Conservation (phyloP, 179 eudicot species). For the Sideroxylon spinosum region DNA sequence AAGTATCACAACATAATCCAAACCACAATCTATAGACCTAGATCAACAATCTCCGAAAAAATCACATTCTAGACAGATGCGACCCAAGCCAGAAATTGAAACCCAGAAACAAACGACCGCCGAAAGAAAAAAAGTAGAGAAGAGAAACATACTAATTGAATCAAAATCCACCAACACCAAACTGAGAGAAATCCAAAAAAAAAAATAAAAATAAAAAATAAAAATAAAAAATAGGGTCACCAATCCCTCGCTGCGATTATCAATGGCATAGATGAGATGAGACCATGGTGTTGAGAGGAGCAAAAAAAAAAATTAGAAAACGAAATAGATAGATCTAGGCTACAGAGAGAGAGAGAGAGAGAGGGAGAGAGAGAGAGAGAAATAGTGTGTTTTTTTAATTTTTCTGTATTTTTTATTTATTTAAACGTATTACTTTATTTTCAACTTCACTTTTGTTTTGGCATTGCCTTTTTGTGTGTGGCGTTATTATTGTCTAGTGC, state of each 20-base stretch:
- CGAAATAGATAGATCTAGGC: neutral
- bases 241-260: neutral
- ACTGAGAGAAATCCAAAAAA: too few species aligned
- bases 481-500: too few species aligned
- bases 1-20: neutral
- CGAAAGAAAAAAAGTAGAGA: neutral
- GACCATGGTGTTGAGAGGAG: neutral
- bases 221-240: neutral
- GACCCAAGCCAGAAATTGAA: neutral
- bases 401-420: too few species aligned
- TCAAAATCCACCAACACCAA: neutral
- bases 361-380: neutral
- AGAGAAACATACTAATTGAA: constrained; percentile 6
- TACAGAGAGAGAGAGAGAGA: neutral
- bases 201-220: too few species aligned
- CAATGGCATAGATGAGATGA: neutral
- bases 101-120: neutral
- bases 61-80: neutral
- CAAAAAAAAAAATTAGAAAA: neutral
- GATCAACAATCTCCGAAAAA: neutral
- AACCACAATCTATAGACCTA: neutral
- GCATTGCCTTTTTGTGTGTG: too few species aligned
- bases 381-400: too few species aligned
- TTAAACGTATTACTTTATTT: too few species aligned
- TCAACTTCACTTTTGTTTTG: too few species aligned